These are phyloP conservation scores for Fraxinus pennsylvanica DNA, from an alignment of 257 asterid genomes.

Conservation along the genomic window DNA sequence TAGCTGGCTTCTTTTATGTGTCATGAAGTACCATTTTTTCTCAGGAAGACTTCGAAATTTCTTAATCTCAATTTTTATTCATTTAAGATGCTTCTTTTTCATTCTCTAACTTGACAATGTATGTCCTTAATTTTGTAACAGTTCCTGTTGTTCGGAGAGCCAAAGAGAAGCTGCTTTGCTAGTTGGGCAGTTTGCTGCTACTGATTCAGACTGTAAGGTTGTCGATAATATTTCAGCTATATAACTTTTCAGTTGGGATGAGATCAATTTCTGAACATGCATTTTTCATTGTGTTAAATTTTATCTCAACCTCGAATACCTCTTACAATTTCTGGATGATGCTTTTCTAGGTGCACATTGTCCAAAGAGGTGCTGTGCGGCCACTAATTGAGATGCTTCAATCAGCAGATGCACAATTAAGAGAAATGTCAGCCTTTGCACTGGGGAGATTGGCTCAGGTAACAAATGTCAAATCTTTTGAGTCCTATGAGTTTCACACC, in stretches of 20 bases:
- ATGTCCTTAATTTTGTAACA: slow-evolving; percentile 37
- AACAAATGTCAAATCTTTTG: slow-evolving; percentile 18
- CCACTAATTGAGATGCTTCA: slow-evolving; percentile 97
- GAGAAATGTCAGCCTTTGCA: slow-evolving; percentile 95
- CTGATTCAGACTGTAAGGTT: slow-evolving; percentile 99
- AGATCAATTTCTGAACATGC: background rate
- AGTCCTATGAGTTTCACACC: slow-evolving; percentile 11
- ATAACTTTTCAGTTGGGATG: background rate
- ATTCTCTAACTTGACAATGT: slow-evolving; percentile 19
- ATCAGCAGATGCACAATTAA: slow-evolving; percentile 85
- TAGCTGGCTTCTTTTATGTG: background rate
- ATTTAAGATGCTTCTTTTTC: slow-evolving; percentile 6
- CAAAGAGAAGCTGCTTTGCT: slow-evolving; percentile 99
- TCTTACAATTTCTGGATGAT: slow-evolving; percentile 17
- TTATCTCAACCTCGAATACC: background rate
- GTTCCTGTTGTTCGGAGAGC: slow-evolving; percentile 97
- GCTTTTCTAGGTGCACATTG: slow-evolving; percentile 78
- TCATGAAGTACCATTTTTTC: background rate
- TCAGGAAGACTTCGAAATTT: background rate
- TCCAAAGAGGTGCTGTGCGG: slow-evolving; percentile 96
- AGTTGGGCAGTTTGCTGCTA: slow-evolving; percentile 98
- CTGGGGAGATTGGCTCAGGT: slow-evolving; percentile 99
- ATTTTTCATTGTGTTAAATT: background rate
- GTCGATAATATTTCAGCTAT: slow-evolving; percentile 31
- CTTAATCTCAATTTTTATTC: background rate